These are phyloP conservation scores for Populus hybrid DNA, from an alignment of 441 rosid species.

Conservation along the genomic window DNA sequence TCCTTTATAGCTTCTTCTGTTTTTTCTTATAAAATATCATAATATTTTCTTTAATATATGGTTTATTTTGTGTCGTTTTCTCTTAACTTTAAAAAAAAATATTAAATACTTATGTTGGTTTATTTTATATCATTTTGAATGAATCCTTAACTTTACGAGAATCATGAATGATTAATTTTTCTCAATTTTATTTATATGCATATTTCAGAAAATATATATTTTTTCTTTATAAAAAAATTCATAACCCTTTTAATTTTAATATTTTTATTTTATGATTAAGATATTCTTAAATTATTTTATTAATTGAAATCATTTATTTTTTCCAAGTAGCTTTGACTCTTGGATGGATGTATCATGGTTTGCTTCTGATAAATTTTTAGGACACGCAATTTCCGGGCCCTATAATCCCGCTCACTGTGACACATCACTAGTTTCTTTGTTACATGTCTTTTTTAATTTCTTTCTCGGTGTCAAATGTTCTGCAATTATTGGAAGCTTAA, in stretches of 20 bases:
- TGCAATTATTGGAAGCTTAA: slow-evolving; percentile 22
- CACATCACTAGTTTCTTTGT: slow-evolving; percentile 35
- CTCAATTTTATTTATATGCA: background rate
- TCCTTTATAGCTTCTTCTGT: background rate
- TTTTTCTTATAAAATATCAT: too few species aligned
- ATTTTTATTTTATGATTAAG: background rate
- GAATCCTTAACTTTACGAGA: too few species aligned
- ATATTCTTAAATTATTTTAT: background rate
- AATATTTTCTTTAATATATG: too few species aligned
- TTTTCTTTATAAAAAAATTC: background rate
- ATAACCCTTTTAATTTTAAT: background rate
- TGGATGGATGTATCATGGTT: background rate
- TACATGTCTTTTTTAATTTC: slow-evolving; percentile 4
- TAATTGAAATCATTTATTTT: background rate
- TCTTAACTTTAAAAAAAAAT: too few species aligned
- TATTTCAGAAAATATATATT: too few species aligned
- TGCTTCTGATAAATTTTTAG: slow-evolving; percentile 12
- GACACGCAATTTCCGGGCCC: slow-evolving; percentile 52
- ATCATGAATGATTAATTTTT: background rate
- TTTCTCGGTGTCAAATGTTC: background rate
- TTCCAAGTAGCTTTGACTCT: slow-evolving; percentile 14
- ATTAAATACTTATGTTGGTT: background rate
- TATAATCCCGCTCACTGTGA: slow-evolving; percentile 35
- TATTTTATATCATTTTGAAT: too few species aligned
- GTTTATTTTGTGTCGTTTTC: too few species aligned